Evolutionary conservation across 176 grass and related monocot genomes (phyloP).

Genomic region (Chrysopogon serrulatus): DNA sequence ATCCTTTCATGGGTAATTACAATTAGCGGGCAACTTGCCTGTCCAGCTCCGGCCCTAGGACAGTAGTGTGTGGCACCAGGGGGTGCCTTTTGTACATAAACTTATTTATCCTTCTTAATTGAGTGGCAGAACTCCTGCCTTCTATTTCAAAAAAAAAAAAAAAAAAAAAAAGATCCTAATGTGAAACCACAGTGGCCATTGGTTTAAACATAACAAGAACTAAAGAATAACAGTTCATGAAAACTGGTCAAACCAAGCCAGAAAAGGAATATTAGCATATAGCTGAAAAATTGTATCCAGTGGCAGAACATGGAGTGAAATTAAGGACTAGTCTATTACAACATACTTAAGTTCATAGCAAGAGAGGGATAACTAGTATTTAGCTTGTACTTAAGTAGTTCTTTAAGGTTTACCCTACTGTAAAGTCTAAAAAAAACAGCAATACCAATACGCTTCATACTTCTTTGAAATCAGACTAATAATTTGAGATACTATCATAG

Average conservation of each 20-base stretch:
- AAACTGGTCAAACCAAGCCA: neutral
- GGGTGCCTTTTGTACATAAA: too few species aligned
- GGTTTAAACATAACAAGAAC: neutral
- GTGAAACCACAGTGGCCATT: neutral
- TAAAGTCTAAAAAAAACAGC: neutral
- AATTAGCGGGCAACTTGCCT: too few species aligned
- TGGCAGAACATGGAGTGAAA: neutral
- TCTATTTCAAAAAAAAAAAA: too few species aligned
- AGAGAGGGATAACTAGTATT: neutral
- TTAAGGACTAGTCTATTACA: neutral
- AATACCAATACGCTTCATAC: neutral
- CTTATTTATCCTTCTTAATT: too few species aligned
- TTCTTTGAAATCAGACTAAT: neutral
- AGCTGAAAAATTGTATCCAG: neutral
- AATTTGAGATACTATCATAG: neutral
- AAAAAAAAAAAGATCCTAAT: too few species aligned
- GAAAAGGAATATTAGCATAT: neutral
- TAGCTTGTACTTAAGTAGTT: neutral
- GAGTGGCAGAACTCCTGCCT: too few species aligned
- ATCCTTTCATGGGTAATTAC: too few species aligned
- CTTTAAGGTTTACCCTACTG: neutral
- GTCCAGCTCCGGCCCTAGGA: too few species aligned
- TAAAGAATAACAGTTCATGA: neutral
- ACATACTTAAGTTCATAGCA: neutral
- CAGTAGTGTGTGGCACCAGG: too few species aligned